Base-by-base conservation (phyloP, 2,329 filamentous ascomycete species). In the Sporothrix sp. region DNA sequence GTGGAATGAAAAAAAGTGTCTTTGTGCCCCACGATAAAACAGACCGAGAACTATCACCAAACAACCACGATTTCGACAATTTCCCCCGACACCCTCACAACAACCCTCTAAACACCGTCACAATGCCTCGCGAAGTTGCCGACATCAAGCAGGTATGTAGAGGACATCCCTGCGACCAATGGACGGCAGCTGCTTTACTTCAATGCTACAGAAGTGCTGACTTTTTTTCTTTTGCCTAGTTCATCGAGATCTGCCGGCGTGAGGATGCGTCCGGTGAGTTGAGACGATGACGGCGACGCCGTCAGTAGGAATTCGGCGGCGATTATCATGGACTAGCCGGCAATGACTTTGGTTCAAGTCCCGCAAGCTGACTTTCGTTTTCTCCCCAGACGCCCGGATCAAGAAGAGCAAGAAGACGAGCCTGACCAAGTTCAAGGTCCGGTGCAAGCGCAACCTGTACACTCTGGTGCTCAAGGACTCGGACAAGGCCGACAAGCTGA, bases 381-480 rank as follows among this genome's bases (percentile, higher is more conserved):
- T 42, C 48, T 37, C 42, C 30, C 38, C 37, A 91, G 86, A 86
- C 74, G 86, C 86, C 68, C 84, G 86, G 72, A 88, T 91, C 80
- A 91, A 97, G 89, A 93, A 94, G 82, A 95, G 84, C 83, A 85
- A 83, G 74, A 84, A 85, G 76, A 76, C 78, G 68, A 81, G 84
- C 71, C 84, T 91, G 80, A 90, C 93, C 84, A 98, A 98, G 86
- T 97, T 98, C 89, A 98, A 98, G 88, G 91, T 98, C 81, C 88
- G 93, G 74, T 97, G 93, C 85, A 80, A 87, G 71, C 82, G 84
- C 68, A 84, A 93, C 80, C 80, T 98, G 64, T 98, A 98, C 86
- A 96, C 93, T 64, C 84, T 98, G 65, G 87, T 95, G 71, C 84
- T 98, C 67, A 96, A 95, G 84, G 93, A 98, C 77, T 81, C 82